Conservation (phyloP, 371 early-diverging fungal genomes). For the Cokeromyces recurvatus region DNA sequence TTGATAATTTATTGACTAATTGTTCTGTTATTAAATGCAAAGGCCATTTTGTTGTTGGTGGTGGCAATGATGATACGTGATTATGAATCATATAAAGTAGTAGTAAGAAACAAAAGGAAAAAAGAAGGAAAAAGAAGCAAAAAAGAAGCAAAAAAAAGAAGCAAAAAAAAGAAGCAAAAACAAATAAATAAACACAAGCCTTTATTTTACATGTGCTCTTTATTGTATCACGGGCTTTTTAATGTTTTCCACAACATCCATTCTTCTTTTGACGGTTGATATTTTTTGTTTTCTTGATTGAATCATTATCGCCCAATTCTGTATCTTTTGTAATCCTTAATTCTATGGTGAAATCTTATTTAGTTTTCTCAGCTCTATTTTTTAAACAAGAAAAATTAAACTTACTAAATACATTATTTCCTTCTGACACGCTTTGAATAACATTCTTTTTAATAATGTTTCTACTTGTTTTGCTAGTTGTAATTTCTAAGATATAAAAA, state of each 20-base stretch:
- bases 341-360: slow-evolving; percentile 12
- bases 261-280: slow-evolving; percentile 30
- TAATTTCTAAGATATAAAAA: slow-evolving; percentile 36
- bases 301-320: slow-evolving; percentile 45
- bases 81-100: too few relatives aligned
- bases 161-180: background rate
- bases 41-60: too few relatives aligned
- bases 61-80: too few relatives aligned
- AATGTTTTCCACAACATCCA: slow-evolving; percentile 19
- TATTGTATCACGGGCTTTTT: background rate
- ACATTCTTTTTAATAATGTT: slow-evolving; percentile 32
- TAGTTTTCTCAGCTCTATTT: background rate
- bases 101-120: slow-evolving; percentile 5
- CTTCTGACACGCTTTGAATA: slow-evolving; percentile 33
- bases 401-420: slow-evolving; percentile 30
- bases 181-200: background rate
- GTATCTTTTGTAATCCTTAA: slow-evolving; percentile 42
- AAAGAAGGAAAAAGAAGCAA: background rate
- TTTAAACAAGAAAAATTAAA: background rate
- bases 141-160: too few relatives aligned
- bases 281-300: slow-evolving; percentile 35
- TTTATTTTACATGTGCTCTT: too few relatives aligned
- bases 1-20: too few relatives aligned
- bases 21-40: too few relatives aligned
- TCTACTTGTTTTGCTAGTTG: slow-evolving; percentile 35